Conservation (phyloP, 306 rosid genomes). For the Oemleria cerasiformis region DNA sequence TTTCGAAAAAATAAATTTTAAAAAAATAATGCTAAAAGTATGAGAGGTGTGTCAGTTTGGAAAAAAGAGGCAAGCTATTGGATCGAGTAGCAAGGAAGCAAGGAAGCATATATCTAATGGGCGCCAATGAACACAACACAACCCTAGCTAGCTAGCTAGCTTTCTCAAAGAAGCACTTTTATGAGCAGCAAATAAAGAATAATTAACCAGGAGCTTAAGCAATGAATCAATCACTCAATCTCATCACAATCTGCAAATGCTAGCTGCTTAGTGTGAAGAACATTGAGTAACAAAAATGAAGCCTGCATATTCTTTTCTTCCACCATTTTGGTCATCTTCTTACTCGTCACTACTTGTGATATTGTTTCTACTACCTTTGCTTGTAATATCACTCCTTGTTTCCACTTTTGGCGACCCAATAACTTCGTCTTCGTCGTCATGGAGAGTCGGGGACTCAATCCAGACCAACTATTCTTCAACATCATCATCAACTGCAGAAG, state of each 20-base stretch:
- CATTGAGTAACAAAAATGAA: too few relatives aligned
- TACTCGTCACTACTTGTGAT: neutral
- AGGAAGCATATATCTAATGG: neutral
- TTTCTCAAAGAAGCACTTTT: conserved; percentile 4
- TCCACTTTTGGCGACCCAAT: conserved; percentile 5
- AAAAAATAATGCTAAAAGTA: neutral
- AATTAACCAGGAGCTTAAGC: neutral
- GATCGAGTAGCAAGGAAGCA: conserved; percentile 15
- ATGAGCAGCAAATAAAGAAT: conserved; percentile 12
- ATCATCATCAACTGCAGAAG: conserved; percentile 12
- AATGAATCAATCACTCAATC: conserved; percentile 13
- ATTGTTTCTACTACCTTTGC: conserved; percentile 8
- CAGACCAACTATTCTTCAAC: neutral
- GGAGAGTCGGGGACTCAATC: conserved; percentile 6
- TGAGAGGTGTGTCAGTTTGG: neutral
- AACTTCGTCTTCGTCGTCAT: conserved; percentile 16
- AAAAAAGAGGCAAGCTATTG: conserved; percentile 9
- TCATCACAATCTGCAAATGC: neutral
- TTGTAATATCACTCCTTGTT: conserved; percentile 9
- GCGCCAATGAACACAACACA: neutral
- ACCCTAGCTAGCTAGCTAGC: too few relatives aligned
- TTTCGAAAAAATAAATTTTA: too few relatives aligned
- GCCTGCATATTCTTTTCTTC: neutral
- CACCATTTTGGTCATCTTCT: conserved; percentile 9
- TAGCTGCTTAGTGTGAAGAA: neutral